phyloP scores from a whole-genome alignment of 2,329 filamentous ascomycete species.

The Pseudogymnoascus sp. region DNA sequence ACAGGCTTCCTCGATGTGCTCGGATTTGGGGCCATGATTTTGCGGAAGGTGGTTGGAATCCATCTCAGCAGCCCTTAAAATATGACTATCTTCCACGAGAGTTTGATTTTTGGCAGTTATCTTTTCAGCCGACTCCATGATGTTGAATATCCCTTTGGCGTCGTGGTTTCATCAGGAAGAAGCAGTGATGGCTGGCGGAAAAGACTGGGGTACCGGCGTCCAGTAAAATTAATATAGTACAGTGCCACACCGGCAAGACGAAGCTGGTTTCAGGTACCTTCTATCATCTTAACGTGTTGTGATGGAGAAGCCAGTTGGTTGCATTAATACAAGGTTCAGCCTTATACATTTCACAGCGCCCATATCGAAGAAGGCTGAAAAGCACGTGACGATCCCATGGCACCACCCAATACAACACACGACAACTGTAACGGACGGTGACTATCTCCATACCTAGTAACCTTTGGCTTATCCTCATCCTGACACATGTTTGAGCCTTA shows the following conservation, averaged over 20 bases:
- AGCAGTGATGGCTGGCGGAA: neutral
- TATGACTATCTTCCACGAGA: conserved; percentile 32
- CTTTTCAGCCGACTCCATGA: neutral
- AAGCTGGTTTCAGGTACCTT: neutral
- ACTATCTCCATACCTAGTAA: neutral
- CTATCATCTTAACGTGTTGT: neutral
- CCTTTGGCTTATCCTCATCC: neutral
- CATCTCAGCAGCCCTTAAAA: conserved; percentile 31
- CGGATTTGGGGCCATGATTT: neutral
- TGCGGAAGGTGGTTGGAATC: neutral
- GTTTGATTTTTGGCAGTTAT: neutral
- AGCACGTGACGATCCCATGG: neutral
- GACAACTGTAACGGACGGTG: neutral
- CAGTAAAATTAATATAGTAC: conserved; percentile 1
- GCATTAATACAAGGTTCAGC: conserved; percentile 5
- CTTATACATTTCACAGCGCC: neutral
- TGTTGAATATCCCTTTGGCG: neutral
- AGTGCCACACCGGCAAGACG: neutral
- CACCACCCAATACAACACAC: neutral
- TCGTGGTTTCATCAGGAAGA: neutral
- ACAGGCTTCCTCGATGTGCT: conserved; percentile 45
- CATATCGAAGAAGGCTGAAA: neutral
- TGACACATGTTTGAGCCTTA: neutral
- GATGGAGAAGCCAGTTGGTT: neutral
- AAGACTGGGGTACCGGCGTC: neutral